Evolutionary conservation across 768 basidiomycete genomes (phyloP).

Genomic region (Suillus bovinus): DNA sequence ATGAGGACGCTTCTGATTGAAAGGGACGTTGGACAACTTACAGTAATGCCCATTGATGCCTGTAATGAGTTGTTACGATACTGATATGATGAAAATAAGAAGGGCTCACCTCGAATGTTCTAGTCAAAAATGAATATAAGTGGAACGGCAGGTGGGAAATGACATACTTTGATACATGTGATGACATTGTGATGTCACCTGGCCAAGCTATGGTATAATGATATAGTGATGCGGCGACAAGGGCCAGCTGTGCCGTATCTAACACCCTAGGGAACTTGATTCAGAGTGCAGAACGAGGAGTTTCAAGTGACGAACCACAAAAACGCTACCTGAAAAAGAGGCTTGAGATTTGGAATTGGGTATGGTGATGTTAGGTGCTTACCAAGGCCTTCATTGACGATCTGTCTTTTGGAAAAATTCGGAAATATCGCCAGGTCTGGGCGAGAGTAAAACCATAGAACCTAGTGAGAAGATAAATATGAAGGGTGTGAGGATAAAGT

Average conservation of each 20-base stretch:
- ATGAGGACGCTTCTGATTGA: not conserved
- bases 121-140: not conserved
- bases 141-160: not conserved
- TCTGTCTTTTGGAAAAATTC: conserved; percentile 31
- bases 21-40: conserved; percentile 8
- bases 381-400: conserved; percentile 34
- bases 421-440: conserved; percentile 37
- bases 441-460: conserved; percentile 37
- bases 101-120: conserved; percentile 6
- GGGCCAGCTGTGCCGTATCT: conserved; percentile 30
- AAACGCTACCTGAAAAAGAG: conserved; percentile 26
- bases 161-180: conserved; percentile 29
- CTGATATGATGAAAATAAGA: not conserved
- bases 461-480: conserved; percentile 16
- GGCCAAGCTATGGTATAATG: conserved; percentile 34
- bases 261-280: conserved; percentile 17
- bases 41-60: conserved; percentile 39
- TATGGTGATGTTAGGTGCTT: conserved; percentile 1
- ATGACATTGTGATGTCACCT: conserved; percentile 24
- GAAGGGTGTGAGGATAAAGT: not conserved
- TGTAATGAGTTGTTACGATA: conserved; percentile 11
- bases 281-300: not conserved
- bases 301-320: conserved; percentile 21
- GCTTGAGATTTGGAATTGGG: not conserved
- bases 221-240: conserved; percentile 33